Evolutionary conservation across 805 yeast genomes (phyloP).

Genomic region (Zygotorulaspora danielsina): DNA sequence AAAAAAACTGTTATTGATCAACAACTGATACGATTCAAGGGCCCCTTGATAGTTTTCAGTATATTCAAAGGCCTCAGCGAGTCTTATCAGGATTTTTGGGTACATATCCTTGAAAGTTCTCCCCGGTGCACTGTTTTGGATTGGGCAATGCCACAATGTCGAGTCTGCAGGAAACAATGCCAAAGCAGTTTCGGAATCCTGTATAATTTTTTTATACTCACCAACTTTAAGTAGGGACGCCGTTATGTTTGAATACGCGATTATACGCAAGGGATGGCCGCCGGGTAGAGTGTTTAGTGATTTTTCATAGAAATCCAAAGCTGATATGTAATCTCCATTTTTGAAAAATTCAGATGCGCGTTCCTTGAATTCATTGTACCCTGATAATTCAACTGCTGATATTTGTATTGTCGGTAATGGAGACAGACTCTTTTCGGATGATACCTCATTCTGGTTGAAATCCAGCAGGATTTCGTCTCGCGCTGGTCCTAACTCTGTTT

Average conservation of each 20-base stretch:
- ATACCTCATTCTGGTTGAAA: slow-evolving; percentile 13
- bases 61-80: slow-evolving; percentile 83
- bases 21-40: slow-evolving; percentile 51
- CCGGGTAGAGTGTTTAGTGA: slow-evolving; percentile 56
- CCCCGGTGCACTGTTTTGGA: slow-evolving; percentile 33
- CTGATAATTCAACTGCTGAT: slow-evolving; percentile 30
- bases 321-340: slow-evolving; percentile 75
- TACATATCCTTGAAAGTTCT: slow-evolving; percentile 54
- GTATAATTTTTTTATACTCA: slow-evolving; percentile 43
- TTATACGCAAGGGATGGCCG: slow-evolving; percentile 59
- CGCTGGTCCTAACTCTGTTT: background rate
- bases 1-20: slow-evolving; percentile 65
- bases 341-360: slow-evolving; percentile 63
- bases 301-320: slow-evolving; percentile 56
- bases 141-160: slow-evolving; percentile 41
- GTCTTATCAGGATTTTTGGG: slow-evolving; percentile 61
- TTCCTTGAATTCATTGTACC: slow-evolving; percentile 45
- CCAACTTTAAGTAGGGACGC: slow-evolving; percentile 66
- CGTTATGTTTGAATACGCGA: slow-evolving; percentile 73
- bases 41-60: slow-evolving; percentile 68
- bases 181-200: slow-evolving; percentile 32
- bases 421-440: background rate
- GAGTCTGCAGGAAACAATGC: slow-evolving; percentile 35
- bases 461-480: slow-evolving; percentile 15
- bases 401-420: slow-evolving; percentile 18